Conservation (phyloP, 257 asterid species). For the Echium plantagineum region DNA sequence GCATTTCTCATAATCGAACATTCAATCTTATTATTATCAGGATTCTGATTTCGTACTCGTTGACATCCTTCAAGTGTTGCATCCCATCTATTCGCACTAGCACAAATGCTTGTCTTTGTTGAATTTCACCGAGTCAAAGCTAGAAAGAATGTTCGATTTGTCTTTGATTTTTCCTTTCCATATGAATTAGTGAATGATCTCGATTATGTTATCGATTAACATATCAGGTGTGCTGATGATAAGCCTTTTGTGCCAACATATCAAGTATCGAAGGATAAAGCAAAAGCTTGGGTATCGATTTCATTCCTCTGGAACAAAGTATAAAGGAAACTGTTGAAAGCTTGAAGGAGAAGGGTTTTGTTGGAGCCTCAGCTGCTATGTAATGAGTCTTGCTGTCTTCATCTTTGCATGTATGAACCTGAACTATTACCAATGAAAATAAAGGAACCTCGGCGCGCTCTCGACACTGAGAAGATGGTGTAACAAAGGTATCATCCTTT, state of each 20-base stretch:
- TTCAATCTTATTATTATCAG: background rate
- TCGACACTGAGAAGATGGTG: background rate
- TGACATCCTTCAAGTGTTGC: background rate
- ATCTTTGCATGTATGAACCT: background rate
- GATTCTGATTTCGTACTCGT: background rate
- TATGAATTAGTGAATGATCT: background rate
- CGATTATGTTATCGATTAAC: background rate
- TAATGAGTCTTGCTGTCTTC: constrained; percentile 7
- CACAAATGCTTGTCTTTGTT: too few relatives aligned
- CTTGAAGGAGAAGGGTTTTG: constrained; percentile 48
- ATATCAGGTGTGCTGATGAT: constrained; percentile 56
- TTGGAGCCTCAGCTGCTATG: constrained; percentile 18
- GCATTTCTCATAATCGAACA: background rate
- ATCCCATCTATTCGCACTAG: too few relatives aligned
- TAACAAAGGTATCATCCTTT: background rate
- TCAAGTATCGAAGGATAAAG: constrained; percentile 55
- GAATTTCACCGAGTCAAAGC: too few relatives aligned
- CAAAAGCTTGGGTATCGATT: constrained; percentile 47
- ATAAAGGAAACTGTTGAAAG: constrained; percentile 59
- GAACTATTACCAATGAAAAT: background rate
- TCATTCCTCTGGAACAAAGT: constrained; percentile 52
- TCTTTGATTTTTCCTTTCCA: background rate
- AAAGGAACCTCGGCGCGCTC: too few relatives aligned
- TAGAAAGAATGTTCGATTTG: background rate
- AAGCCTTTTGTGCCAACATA: constrained; percentile 42